Percentiles rank a stretch among this genome's conserved stretches.
phyloP scores from a whole-genome alignment of 1,284 basidiomycete genomes.

The Melampsora americana region DNA sequence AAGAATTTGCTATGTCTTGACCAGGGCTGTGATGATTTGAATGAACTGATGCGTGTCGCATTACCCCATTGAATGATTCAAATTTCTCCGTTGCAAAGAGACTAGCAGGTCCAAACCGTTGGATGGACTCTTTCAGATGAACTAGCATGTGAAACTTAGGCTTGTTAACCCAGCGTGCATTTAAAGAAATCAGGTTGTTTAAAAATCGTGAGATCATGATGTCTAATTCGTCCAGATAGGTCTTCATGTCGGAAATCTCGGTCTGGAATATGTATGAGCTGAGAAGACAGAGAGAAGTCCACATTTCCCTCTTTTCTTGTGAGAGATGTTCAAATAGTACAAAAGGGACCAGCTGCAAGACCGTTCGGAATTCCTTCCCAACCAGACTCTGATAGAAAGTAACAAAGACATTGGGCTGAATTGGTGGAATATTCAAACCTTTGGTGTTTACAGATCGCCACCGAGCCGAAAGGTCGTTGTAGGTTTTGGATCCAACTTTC shows the following conservation, averaged over 20 bases:
- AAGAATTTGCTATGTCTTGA: no score
- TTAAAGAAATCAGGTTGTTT: constrained; percentile 50
- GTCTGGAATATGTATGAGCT: constrained; percentile 5
- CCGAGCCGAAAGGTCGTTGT: neutral
- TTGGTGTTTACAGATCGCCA: constrained; percentile 29
- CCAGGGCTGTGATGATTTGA: constrained; percentile 11
- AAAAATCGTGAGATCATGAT: constrained; percentile 53
- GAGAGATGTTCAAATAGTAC: constrained; percentile 53
- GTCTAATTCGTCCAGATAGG: neutral
- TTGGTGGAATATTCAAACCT: constrained; percentile 50
- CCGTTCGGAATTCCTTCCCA: constrained; percentile 54
- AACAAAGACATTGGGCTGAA: constrained; percentile 51
- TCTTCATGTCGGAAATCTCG: constrained; percentile 1
- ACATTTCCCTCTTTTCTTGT: constrained; percentile 48
- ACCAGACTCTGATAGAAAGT: constrained; percentile 53
- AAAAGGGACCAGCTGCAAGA: constrained; percentile 47
- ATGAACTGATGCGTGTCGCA: constrained; percentile 5
- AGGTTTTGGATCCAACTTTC: no score
- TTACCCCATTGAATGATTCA: constrained; percentile 14
- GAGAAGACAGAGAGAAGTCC: constrained; percentile 53
- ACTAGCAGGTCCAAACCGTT: constrained; percentile 2
- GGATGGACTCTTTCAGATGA: constrained; percentile 48
- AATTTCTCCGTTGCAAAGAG: constrained; percentile 29
- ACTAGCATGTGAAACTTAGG: constrained; percentile 54
- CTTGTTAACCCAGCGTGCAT: constrained; percentile 56